These are phyloP conservation scores for Gymnopilus dilepis DNA, from an alignment of 768 basidiomycete genomes.

Conservation along the genomic window DNA sequence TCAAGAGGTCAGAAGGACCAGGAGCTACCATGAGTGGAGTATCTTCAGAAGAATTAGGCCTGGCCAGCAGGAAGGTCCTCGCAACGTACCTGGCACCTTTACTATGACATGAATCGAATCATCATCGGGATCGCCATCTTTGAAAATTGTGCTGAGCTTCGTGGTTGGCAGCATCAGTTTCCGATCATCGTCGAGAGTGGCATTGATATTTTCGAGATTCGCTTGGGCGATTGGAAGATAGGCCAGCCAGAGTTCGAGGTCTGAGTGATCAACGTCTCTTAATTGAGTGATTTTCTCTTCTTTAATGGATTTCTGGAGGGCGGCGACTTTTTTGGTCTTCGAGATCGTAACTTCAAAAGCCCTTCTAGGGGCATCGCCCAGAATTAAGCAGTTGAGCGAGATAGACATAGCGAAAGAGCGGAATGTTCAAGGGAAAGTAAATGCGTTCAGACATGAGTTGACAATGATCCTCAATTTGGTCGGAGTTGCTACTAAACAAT, in stretches of 20 bases:
- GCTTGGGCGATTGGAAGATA: conserved; percentile 3
- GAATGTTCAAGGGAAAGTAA: no score
- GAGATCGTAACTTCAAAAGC: conserved; percentile 24
- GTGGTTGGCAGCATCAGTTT: conserved; percentile 1
- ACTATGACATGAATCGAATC: conserved; percentile 15
- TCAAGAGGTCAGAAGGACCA: no score
- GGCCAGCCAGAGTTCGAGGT: conserved; percentile 22
- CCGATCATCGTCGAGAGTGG: not conserved
- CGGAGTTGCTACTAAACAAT: no score
- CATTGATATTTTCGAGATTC: not conserved
- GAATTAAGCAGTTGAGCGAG: conserved; percentile 22
- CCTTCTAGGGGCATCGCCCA: conserved; percentile 11
- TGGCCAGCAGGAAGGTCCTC: no score
- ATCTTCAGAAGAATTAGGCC: no score
- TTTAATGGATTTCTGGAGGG: conserved; percentile 22
- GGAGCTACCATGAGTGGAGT: no score
- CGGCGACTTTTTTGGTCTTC: conserved; percentile 20
- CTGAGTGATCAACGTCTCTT: conserved; percentile 11
- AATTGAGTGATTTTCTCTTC: conserved; percentile 16
- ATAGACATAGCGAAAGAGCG: conserved; percentile 8
- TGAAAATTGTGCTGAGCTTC: conserved; percentile 11
- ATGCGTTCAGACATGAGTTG: no score
- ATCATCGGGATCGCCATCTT: not conserved
- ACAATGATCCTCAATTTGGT: no score
- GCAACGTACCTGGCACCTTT: conserved; percentile 18